These are phyloP conservation scores for Jamesozyma jinghongensis DNA, from an alignment of 805 yeast genomes.

Conservation along the genomic window DNA sequence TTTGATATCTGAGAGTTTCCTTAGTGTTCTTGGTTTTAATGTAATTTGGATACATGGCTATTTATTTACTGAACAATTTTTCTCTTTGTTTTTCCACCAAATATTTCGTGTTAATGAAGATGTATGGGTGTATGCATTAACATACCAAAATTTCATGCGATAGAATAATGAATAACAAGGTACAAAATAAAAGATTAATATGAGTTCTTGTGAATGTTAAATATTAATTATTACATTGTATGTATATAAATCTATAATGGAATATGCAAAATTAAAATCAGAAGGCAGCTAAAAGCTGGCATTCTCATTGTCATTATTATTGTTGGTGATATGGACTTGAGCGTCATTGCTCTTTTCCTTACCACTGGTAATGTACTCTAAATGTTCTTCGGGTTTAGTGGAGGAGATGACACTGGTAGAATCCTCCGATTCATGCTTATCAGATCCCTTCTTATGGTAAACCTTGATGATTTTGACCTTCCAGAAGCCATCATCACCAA, in stretches of 20 bases:
- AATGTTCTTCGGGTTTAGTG: slow-evolving; percentile 3
- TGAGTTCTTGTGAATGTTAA: too few relatives aligned
- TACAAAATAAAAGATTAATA: too few relatives aligned
- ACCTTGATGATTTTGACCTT: slow-evolving; percentile 41
- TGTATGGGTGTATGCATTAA: neutral
- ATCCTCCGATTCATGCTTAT: slow-evolving; percentile 4
- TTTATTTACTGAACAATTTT: neutral
- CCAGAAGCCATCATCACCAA: slow-evolving; percentile 68
- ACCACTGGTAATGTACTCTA: slow-evolving; percentile 6
- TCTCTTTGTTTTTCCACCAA: too few relatives aligned
- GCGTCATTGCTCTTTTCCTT: slow-evolving; percentile 2
- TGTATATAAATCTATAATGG: too few relatives aligned
- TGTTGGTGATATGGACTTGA: slow-evolving; percentile 2
- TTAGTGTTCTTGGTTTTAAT: neutral
- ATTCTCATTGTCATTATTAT: neutral
- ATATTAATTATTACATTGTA: too few relatives aligned
- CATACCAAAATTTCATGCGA: too few relatives aligned
- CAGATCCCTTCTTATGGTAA: slow-evolving; percentile 7
- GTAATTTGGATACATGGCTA: neutral
- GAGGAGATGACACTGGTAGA: neutral
- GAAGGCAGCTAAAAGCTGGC: too few relatives aligned
- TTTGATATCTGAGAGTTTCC: too few relatives aligned
- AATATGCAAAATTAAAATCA: too few relatives aligned
- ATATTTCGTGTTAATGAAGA: neutral
- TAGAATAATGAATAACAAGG: neutral